phyloP scores from a whole-genome alignment of 257 asterid species.

The Anisodus acutangulus region DNA sequence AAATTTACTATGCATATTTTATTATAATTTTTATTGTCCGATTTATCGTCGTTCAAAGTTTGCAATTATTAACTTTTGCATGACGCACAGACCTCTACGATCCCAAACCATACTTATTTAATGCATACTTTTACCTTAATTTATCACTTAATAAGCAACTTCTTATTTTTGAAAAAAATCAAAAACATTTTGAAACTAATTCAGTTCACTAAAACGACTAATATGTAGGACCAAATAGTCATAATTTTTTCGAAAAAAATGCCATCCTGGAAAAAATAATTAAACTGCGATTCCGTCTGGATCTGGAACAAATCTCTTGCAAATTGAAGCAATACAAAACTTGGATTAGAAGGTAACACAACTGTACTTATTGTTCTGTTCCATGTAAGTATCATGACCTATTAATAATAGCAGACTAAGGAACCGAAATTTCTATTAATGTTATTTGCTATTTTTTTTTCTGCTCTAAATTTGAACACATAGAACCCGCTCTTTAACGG shows the following conservation, averaged over 20 bases:
- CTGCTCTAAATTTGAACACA: background rate
- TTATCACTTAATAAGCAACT: too few relatives aligned
- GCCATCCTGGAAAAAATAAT: background rate
- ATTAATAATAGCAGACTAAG: background rate
- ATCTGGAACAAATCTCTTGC: background rate
- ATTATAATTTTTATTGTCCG: too few relatives aligned
- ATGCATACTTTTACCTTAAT: too few relatives aligned
- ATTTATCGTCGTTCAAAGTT: too few relatives aligned
- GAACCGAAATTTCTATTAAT: slow-evolving; percentile 28
- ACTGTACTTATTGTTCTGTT: slow-evolving; percentile 6
- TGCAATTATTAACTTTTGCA: too few relatives aligned
- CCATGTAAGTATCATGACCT: background rate
- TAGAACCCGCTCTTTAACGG: slow-evolving; percentile 38
- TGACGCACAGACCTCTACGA: too few relatives aligned
- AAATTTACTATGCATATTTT: too few relatives aligned
- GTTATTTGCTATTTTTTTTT: background rate
- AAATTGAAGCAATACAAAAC: slow-evolving; percentile 18
- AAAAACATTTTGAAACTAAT: too few relatives aligned
- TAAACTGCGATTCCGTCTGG: background rate
- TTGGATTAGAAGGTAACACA: background rate
- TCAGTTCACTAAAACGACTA: too few relatives aligned
- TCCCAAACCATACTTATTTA: too few relatives aligned
- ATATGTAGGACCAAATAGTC: background rate
- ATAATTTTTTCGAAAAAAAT: background rate
- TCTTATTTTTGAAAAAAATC: too few relatives aligned